These are phyloP conservation scores for Globisporangium alternatum DNA, from an alignment of 352 stramenopile species.

Conservation along the genomic window DNA sequence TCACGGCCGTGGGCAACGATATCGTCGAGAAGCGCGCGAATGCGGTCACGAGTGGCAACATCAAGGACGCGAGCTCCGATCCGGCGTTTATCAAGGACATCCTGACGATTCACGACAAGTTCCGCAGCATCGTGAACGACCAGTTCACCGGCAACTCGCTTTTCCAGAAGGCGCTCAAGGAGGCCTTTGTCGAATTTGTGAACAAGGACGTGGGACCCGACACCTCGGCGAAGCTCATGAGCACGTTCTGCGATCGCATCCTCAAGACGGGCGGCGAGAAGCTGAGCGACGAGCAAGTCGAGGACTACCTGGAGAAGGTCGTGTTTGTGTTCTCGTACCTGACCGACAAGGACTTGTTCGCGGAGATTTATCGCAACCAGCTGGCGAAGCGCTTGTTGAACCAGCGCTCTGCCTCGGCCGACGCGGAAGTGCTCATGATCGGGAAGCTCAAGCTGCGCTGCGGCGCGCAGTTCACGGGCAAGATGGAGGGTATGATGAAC, in stretches of 20 bases:
- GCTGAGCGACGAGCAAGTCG: slow-evolving; percentile 95
- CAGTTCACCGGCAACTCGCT: slow-evolving; percentile 97
- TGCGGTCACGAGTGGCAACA: slow-evolving; percentile 89
- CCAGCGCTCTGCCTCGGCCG: slow-evolving; percentile 96
- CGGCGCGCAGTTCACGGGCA: slow-evolving; percentile 98
- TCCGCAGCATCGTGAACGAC: slow-evolving; percentile 95
- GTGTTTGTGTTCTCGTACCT: slow-evolving; percentile 99
- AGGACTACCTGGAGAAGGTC: slow-evolving; percentile 97
- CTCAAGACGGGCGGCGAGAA: slow-evolving; percentile 98
- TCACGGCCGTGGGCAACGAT: slow-evolving; percentile 86
- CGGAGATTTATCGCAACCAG: slow-evolving; percentile 98
- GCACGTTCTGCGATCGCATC: slow-evolving; percentile 98
- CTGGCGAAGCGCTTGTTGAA: slow-evolving; percentile 98
- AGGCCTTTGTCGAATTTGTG: slow-evolving; percentile 99
- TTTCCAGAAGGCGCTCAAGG: slow-evolving; percentile 99
- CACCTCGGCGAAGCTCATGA: slow-evolving; percentile 99
- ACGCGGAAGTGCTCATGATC: slow-evolving; percentile 99
- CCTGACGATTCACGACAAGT: slow-evolving; percentile 97
- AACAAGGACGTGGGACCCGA: slow-evolving; percentile 98
- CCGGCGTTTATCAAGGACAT: slow-evolving; percentile 98
- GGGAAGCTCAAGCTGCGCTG: slow-evolving; percentile 98
- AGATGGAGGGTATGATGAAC: slow-evolving; percentile 99
- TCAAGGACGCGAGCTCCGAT: slow-evolving; percentile 91
- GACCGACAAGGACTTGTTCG: slow-evolving; percentile 99
- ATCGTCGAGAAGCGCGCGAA: slow-evolving; percentile 86